phyloP scores from a whole-genome alignment of 2,329 filamentous ascomycete genomes.

The Xylariaceae sp. region DNA sequence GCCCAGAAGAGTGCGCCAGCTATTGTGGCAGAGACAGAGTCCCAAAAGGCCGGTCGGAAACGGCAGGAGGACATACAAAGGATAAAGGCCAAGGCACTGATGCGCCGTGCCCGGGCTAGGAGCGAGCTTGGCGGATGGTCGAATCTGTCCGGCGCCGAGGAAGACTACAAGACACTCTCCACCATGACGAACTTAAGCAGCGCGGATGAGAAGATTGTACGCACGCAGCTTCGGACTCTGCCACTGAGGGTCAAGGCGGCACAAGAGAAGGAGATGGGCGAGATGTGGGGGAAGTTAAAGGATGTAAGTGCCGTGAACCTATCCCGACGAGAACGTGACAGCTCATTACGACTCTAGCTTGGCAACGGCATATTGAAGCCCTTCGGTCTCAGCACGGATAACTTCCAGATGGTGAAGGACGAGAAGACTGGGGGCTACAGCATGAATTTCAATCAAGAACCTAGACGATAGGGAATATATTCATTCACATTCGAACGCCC shows the following conservation, averaged over 20 bases:
- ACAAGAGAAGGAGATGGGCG: slow-evolving; percentile 81
- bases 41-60: slow-evolving; percentile 33
- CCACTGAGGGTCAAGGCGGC: slow-evolving; percentile 69
- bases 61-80: slow-evolving; percentile 62
- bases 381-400: slow-evolving; percentile 89
- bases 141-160: slow-evolving; percentile 68
- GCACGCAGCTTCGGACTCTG: slow-evolving; percentile 60
- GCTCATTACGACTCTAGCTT: slow-evolving; percentile 45
- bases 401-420: slow-evolving; percentile 92
- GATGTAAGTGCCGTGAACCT: slow-evolving; percentile 47
- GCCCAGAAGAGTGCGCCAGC: slow-evolving; percentile 48
- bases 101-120: slow-evolving; percentile 71
- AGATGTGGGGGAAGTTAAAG: slow-evolving; percentile 98
- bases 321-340: background rate
- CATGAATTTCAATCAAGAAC: slow-evolving; percentile 70
- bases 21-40: slow-evolving; percentile 28
- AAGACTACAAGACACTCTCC: slow-evolving; percentile 71
- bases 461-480: background rate
- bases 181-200: slow-evolving; percentile 57
- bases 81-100: slow-evolving; percentile 77
- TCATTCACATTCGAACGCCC: background rate
- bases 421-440: slow-evolving; percentile 87
- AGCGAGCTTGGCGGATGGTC: slow-evolving; percentile 73
- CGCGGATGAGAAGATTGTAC: slow-evolving; percentile 65
- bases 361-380: slow-evolving; percentile 90